These are phyloP conservation scores for Diaporthe caulivora DNA, from an alignment of 2,329 filamentous ascomycete species.

Conservation along the genomic window DNA sequence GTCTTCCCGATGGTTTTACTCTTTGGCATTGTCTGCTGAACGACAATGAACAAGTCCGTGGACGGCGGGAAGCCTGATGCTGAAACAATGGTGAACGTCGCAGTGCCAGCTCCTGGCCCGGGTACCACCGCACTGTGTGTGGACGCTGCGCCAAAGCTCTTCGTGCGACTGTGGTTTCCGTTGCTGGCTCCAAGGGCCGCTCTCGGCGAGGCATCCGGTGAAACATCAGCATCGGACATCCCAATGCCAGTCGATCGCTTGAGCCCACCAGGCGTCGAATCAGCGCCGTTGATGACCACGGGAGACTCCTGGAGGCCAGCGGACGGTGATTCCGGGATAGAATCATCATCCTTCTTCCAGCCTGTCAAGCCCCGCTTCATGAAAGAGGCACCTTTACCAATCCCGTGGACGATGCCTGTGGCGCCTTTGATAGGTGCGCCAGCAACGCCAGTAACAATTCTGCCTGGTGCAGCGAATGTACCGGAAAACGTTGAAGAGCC, in stretches of 20 bases:
- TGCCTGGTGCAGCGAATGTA: slow-evolving; percentile 87
- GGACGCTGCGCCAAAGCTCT: slow-evolving; percentile 75
- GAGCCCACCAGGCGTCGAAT: slow-evolving; percentile 51
- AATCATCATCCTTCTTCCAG: slow-evolving; percentile 72
- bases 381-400: slow-evolving; percentile 92
- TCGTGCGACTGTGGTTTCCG: slow-evolving; percentile 62
- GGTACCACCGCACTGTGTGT: slow-evolving; percentile 72
- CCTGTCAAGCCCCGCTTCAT: slow-evolving; percentile 85
- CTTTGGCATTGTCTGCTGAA: slow-evolving; percentile 77
- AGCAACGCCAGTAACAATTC: slow-evolving; percentile 84
- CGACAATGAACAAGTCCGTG: slow-evolving; percentile 81
- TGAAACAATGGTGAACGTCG: slow-evolving; percentile 83
- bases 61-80: slow-evolving; percentile 82
- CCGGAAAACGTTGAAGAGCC: slow-evolving; percentile 94
- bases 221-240: slow-evolving; percentile 48
- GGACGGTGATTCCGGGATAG: slow-evolving; percentile 44
- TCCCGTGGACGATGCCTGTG: slow-evolving; percentile 78
- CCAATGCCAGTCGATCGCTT: slow-evolving; percentile 56
- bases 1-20: slow-evolving; percentile 90
- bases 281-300: slow-evolving; percentile 58
- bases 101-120: slow-evolving; percentile 77
- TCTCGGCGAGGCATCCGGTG: slow-evolving; percentile 48
- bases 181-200: slow-evolving; percentile 48
- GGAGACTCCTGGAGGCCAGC: slow-evolving; percentile 36
- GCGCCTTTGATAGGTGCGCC: slow-evolving; percentile 96